Evolutionary conservation across 257 asterid species (phyloP).

Genomic region (Salvia splendens): DNA sequence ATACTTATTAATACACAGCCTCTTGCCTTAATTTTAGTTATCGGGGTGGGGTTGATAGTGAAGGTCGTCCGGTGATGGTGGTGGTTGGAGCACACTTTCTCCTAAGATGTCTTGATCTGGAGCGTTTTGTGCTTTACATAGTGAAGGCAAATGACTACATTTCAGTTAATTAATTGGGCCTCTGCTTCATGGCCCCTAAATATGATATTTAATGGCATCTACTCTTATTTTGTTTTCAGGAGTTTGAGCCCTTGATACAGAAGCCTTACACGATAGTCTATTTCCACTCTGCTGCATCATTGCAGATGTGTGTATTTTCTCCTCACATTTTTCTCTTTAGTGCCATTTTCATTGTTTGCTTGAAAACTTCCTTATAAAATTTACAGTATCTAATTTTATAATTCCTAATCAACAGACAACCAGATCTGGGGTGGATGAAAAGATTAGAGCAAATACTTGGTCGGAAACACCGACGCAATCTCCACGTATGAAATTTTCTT

Average conservation of each 20-base stretch:
- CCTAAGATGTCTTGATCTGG: constrained; percentile 87
- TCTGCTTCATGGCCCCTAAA: background rate
- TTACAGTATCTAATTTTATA: constrained; percentile 6
- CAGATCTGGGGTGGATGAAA: constrained; percentile 96
- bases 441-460: constrained; percentile 93
- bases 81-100: constrained; percentile 98
- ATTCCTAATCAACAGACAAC: constrained; percentile 65
- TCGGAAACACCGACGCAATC: constrained; percentile 92
- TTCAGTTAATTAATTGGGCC: constrained; percentile 1
- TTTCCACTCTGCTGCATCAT: constrained; percentile 93
- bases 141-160: constrained; percentile 63
- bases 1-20: background rate
- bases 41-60: constrained; percentile 93
- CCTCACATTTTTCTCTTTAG: background rate
- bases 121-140: constrained; percentile 72
- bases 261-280: constrained; percentile 92
- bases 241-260: constrained; percentile 95
- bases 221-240: constrained; percentile 60
- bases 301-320: constrained; percentile 65
- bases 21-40: constrained; percentile 53
- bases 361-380: background rate
- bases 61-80: constrained; percentile 91
- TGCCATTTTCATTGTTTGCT: background rate
- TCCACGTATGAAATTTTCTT: constrained; percentile 61
- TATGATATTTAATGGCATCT: constrained; percentile 5